Base-by-base conservation (phyloP, 2,329 filamentous ascomycete species). In the Plectosphaerella sp. region DNA sequence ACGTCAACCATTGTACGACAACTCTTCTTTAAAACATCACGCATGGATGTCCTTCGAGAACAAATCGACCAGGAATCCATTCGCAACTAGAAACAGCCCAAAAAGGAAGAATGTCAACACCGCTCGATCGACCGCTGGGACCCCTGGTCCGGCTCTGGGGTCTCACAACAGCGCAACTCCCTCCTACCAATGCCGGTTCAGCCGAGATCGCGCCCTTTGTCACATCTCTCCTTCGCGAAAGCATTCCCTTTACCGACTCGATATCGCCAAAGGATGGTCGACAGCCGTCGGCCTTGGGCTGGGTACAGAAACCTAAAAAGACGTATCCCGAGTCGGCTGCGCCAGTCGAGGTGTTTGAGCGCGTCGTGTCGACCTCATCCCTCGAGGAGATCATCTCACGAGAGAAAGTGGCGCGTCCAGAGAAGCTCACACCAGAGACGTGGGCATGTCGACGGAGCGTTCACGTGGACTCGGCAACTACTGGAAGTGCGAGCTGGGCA, bases 401-500 rank as follows among this genome's bases (percentile, higher is more conserved):
- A 54, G 65, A 68, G 54, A 63, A 65, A 49, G 62, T 62, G 62
- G 1, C 54, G 51, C 24, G 55, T 54, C 8, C 37, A 48, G 7
- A 20, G 16, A 43, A 43, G 18, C 18, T 43, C n/a, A 60, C 58
- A 36, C 49, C 63, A 1, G 85, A 88, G 67, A 77, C 73, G 16
- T 91, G 87, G 87, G 78, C 78, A 50, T 80, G 80, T 41, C 77
- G 88, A 52, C 76, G 76, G 45, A 87, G 83, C 63, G 68, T 79
- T 42, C 87, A 91, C 63, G 70, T 71, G 52, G 76, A 86, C 60
- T 69, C 66, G 6, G 68, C 72, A 16, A 69, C 67, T 39, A 61
- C 61, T 22, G 77, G 80, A 9, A 83, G 83, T 1, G 86, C 84
- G 10, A 72, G 63, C 45, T 89, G 84, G 79, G 71, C 69, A 0